Base-by-base conservation (phyloP, 768 basidiomycete species). In the Leccinum uliginosum region DNA sequence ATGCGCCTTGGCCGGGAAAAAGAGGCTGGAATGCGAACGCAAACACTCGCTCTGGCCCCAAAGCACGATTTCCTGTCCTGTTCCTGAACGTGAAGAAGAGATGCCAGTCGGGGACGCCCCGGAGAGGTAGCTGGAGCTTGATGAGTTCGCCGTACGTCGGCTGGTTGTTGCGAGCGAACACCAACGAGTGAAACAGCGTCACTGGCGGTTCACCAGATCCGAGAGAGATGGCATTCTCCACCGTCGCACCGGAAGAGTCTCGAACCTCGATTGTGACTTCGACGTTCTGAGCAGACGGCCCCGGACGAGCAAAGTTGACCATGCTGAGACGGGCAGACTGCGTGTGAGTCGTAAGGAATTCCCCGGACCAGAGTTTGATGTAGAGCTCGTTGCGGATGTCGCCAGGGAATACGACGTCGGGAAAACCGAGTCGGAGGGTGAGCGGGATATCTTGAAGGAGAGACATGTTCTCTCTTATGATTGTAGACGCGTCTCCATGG, bases 111-210 rank as follows among this genome's bases (percentile, higher is more conserved):
- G 86, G 84, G 38, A 86, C 78, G 8, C 83, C 81, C 9, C 84
- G 77, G 12, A 78, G 73, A 21, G 91, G 88, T 9, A 98, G 72
- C 59, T 83, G 80, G 15, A 98, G 75, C 71, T 98, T 98, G 73
- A 98, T 81, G 48, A 98, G 81, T 72, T 98, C 96, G 34, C 92
- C 91, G 69, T 86, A 98, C 1, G 92, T 96, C 1, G 96, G 96
- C 62, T 88, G 84, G 59, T 84, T 89, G 67, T 89, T 96, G 34
- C 88, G 83, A 60, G 86, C 81, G 72, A 96, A 96, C 34, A 98
- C 91, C 76, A 95, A 86, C 10, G 95, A 97, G 67, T 91, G 82
- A 72, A 90, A 98, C 40, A 87, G 83, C 2, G 87, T 81, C 61
- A 93, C 76, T 4, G 81, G 77, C 2, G 87, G 85, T 68, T 98